phyloP scores from a whole-genome alignment of 169 alveolate genomes.

The Cystoisospora suis region DNA sequence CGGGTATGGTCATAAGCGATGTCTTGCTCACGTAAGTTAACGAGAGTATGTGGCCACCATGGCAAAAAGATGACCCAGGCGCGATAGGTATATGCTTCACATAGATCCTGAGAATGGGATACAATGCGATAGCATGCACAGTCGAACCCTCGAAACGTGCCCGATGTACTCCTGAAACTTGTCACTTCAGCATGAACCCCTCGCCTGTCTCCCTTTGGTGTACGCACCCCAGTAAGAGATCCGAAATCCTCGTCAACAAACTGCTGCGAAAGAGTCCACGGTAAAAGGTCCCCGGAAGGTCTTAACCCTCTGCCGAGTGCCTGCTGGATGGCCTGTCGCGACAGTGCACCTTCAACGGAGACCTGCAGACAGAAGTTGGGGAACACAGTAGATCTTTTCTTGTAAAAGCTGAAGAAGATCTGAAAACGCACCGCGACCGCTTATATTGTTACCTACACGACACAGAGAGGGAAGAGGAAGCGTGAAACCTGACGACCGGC shows the following conservation, averaged over 20 bases:
- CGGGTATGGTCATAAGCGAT: no score
- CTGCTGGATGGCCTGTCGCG: slow-evolving; percentile 42
- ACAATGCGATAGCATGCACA: no score
- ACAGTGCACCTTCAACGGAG: slow-evolving; percentile 66
- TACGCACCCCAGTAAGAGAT: slow-evolving; percentile 69
- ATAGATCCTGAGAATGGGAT: no score
- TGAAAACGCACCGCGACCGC: background rate
- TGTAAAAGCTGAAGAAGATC: background rate
- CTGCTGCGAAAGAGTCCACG: slow-evolving; percentile 98
- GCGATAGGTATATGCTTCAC: no score
- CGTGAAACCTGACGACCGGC: background rate
- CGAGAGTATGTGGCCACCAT: no score
- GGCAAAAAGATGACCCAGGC: no score
- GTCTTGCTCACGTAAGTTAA: no score
- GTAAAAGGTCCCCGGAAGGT: slow-evolving; percentile 97
- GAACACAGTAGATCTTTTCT: background rate
- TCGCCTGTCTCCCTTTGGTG: background rate
- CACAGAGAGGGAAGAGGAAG: background rate
- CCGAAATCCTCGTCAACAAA: slow-evolving; percentile 94
- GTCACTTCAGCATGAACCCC: background rate
- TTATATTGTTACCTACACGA: no score
- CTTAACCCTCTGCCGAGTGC: slow-evolving; percentile 74
- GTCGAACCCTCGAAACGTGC: no score
- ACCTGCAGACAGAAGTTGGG: slow-evolving; percentile 27
- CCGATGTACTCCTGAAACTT: no score